Evolutionary conservation across 139 green algal genomes (phyloP).

Genomic region (Chlorella sp.): DNA sequence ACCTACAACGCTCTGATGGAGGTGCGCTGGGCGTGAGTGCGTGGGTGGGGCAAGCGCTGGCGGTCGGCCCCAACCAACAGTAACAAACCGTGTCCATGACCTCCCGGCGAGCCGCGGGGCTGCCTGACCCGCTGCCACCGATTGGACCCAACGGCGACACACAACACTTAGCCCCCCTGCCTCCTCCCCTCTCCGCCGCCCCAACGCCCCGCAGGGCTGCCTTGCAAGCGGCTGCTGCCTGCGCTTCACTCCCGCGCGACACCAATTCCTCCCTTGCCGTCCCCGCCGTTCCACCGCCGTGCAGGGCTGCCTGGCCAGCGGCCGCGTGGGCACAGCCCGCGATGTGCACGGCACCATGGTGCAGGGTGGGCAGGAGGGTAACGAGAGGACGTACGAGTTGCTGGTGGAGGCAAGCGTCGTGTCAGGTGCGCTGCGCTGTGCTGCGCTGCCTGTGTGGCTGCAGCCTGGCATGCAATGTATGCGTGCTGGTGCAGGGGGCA

Average conservation of each 20-base stretch:
- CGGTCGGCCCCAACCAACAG: no score
- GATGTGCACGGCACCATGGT: conserved; percentile 36
- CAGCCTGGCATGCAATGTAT: no score
- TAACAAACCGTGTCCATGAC: no score
- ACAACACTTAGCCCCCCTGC: no score
- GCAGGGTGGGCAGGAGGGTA: not conserved
- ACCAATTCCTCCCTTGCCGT: not conserved
- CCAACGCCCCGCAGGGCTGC: not conserved
- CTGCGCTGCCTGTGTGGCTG: not conserved
- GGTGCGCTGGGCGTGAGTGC: not conserved
- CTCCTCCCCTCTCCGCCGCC: not conserved
- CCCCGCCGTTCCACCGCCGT: not conserved
- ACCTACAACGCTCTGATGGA: conserved; percentile 41
- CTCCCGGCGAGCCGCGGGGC: no score
- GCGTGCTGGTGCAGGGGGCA: no score
- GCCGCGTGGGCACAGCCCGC: not conserved
- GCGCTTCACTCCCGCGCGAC: no score
- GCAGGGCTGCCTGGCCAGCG: conserved; percentile 19
- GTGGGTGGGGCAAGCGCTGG: no score
- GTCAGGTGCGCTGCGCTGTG: not conserved
- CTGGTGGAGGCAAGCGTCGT: conserved; percentile 24
- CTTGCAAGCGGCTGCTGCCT: no score
- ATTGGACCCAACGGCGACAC: not conserved
- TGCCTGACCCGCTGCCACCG: no score
- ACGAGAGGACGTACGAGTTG: conserved; percentile 26